phyloP scores from a whole-genome alignment of 2,329 filamentous ascomycete genomes.

The Fusarium denticulatum region DNA sequence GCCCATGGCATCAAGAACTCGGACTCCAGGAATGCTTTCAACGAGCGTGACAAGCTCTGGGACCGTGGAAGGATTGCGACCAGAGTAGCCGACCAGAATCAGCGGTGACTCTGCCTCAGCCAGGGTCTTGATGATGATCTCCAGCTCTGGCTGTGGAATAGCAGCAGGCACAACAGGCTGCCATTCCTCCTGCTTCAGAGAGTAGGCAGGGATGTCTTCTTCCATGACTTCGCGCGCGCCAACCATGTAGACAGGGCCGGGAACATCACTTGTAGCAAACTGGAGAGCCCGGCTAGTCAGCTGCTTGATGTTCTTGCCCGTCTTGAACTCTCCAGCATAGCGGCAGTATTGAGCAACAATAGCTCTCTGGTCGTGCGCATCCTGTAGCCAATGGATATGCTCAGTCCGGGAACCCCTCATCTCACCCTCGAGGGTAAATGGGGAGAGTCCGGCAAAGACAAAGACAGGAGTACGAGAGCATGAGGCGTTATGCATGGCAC shows the following conservation, averaged over 20 bases:
- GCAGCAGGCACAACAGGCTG: slow-evolving; percentile 72
- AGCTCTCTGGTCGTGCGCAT: slow-evolving; percentile 81
- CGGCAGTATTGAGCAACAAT: slow-evolving; percentile 87
- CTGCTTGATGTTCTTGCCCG: slow-evolving; percentile 85
- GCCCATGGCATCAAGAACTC: slow-evolving; percentile 78
- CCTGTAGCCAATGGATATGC: slow-evolving; percentile 87
- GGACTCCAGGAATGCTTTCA: slow-evolving; percentile 70
- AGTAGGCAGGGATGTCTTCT: slow-evolving; percentile 78
- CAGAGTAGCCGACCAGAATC: slow-evolving; percentile 14
- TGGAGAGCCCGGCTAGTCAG: slow-evolving; percentile 84
- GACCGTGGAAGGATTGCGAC: slow-evolving; percentile 1
- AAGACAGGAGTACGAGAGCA: slow-evolving; percentile 77
- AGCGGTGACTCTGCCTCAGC: slow-evolving; percentile 8
- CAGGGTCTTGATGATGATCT: slow-evolving; percentile 2
- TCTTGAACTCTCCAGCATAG: slow-evolving; percentile 83
- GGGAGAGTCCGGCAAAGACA: slow-evolving; percentile 80
- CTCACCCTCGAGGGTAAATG: slow-evolving; percentile 80
- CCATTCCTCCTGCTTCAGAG: slow-evolving; percentile 75
- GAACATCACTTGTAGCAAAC: slow-evolving; percentile 79
- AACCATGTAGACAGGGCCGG: slow-evolving; percentile 81
- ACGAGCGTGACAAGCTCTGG: slow-evolving; percentile 71
- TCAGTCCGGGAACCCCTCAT: slow-evolving; percentile 78
- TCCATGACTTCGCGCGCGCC: slow-evolving; percentile 86
- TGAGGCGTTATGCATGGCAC: slow-evolving; percentile 81
- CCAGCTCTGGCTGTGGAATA: slow-evolving; percentile 53